phyloP scores from a whole-genome alignment of 2,329 filamentous ascomycete genomes.

The Talaromyces sp. region DNA sequence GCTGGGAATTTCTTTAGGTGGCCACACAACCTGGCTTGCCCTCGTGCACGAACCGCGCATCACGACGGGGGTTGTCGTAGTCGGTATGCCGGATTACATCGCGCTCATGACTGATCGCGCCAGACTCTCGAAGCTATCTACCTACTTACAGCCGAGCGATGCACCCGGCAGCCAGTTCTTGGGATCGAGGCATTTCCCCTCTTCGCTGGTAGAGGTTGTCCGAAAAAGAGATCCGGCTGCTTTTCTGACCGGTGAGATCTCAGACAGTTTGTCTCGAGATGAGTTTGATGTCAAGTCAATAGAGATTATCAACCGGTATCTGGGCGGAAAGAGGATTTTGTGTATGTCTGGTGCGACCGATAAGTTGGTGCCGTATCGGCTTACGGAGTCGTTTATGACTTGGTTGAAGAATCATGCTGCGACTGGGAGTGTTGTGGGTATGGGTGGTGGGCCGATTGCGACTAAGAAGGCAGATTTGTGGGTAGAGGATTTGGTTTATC shows the following conservation, averaged over 20 bases:
- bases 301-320: conserved; percentile 37
- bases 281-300: conserved; percentile 42
- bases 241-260: conserved; percentile 61
- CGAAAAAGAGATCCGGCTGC: conserved; percentile 71
- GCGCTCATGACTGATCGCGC: conserved; percentile 80
- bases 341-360: conserved; percentile 56
- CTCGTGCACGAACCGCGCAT: conserved; percentile 76
- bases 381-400: conserved; percentile 55
- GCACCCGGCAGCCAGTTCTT: conserved; percentile 64
- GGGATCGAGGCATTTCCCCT: conserved; percentile 75
- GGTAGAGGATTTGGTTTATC: conserved; percentile 59
- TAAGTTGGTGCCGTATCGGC: conserved; percentile 60
- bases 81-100: conserved; percentile 87
- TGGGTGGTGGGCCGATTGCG: conserved; percentile 36
- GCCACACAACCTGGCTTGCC: conserved; percentile 82
- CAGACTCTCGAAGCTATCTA: conserved; percentile 62
- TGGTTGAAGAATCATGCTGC: conserved; percentile 53
- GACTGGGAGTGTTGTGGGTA: conserved; percentile 49
- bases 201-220: conserved; percentile 62
- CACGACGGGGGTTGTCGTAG: conserved; percentile 72
- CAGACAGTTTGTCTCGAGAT: conserved; percentile 35
- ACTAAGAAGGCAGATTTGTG: conserved; percentile 32
- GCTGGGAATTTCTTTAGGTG: conserved; percentile 81
- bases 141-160: conserved; percentile 55
- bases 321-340: conserved; percentile 56